Evolutionary conservation across 768 basidiomycete species (phyloP).

Genomic region (Mrakia hoshinonis): DNA sequence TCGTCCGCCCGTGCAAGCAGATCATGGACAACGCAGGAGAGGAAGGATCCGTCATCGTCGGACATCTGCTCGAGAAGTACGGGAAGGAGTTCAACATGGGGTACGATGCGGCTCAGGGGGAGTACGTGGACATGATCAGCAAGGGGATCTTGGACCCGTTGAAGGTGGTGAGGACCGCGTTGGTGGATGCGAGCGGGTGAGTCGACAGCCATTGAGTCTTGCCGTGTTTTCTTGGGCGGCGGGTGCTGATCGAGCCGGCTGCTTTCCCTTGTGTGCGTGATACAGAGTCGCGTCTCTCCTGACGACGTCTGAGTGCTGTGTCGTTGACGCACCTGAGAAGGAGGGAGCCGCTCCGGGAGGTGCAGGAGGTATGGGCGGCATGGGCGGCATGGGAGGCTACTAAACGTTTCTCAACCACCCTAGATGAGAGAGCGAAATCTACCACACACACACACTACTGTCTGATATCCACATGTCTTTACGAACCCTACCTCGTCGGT

Average conservation of each 20-base stretch:
- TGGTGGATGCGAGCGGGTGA: constrained; percentile 61
- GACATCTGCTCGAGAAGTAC: constrained; percentile 65
- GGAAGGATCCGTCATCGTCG: constrained; percentile 86
- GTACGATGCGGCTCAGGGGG: constrained; percentile 83
- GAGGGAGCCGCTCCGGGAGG: constrained; percentile 48
- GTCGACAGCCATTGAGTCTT: no score
- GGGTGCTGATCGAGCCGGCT: background rate
- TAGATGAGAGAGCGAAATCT: no score
- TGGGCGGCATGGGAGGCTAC: constrained; percentile 41
- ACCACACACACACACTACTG: no score
- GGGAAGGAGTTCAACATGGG: constrained; percentile 72
- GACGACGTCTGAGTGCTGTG: constrained; percentile 84
- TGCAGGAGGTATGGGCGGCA: constrained; percentile 44
- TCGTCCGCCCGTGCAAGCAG: constrained; percentile 72
- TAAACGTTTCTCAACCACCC: background rate
- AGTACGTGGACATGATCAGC: constrained; percentile 91
- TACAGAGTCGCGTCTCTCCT: constrained; percentile 85
- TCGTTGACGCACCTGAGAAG: constrained; percentile 79
- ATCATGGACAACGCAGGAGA: constrained; percentile 92
- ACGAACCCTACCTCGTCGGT: no score
- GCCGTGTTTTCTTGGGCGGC: background rate
- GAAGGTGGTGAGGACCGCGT: constrained; percentile 87
- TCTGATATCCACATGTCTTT: no score
- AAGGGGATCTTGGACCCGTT: constrained; percentile 90
- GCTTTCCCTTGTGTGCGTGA: no score